These are phyloP conservation scores for Saprolegnia parasitica DNA, from an alignment of 352 stramenopile species.

Conservation along the genomic window DNA sequence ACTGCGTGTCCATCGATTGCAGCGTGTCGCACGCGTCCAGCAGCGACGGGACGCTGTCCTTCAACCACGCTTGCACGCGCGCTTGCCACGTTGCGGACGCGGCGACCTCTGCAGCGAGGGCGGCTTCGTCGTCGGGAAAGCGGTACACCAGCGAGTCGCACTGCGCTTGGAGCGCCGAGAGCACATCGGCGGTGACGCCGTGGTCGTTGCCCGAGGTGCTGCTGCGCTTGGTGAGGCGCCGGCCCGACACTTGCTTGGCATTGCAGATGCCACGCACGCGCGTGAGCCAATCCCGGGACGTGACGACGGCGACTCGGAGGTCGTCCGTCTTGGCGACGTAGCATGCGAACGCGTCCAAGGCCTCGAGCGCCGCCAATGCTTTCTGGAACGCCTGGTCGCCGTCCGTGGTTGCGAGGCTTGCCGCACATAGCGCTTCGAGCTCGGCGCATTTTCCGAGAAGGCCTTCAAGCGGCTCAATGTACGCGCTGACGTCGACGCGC, in stretches of 20 bases:
- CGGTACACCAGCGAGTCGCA: constrained; percentile 54
- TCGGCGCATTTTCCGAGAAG: constrained; percentile 43
- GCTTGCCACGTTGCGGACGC: constrained; percentile 58
- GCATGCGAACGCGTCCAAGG: constrained; percentile 62
- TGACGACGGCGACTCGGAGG: constrained; percentile 51
- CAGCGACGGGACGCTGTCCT: constrained; percentile 36
- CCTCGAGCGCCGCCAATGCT: constrained; percentile 55
- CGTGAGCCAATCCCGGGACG: constrained; percentile 60
- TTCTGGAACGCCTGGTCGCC: constrained; percentile 42
- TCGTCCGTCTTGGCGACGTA: constrained; percentile 61
- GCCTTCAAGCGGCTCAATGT: constrained; percentile 53
- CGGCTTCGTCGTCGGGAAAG: constrained; percentile 74
- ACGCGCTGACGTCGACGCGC: constrained; percentile 59
- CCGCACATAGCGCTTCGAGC: constrained; percentile 17
- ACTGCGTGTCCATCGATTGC: constrained; percentile 30
- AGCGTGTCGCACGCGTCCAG: constrained; percentile 47
- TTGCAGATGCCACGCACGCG: constrained; percentile 44
- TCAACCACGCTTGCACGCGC: constrained; percentile 52
- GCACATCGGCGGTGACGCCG: constrained; percentile 50
- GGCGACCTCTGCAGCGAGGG: constrained; percentile 66
- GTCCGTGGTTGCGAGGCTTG: constrained; percentile 19
- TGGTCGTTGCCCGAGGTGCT: constrained; percentile 35
- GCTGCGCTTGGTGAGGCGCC: constrained; percentile 19
- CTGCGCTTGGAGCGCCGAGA: constrained; percentile 53
- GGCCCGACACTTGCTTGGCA: not conserved